These are phyloP conservation scores for Macrolepiota albuminosa DNA, from an alignment of 768 basidiomycete species.

Conservation along the genomic window DNA sequence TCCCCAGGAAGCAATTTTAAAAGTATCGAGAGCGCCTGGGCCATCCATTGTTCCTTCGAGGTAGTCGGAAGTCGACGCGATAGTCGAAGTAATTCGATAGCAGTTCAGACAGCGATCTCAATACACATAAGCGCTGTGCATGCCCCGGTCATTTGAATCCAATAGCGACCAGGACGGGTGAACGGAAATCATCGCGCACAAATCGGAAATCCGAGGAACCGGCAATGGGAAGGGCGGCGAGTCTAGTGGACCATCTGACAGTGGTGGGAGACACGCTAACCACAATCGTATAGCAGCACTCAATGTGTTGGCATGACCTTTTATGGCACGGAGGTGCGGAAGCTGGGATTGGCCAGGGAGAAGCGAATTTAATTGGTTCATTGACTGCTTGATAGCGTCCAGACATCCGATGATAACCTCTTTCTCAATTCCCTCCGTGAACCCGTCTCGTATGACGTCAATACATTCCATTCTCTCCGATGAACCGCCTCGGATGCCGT, in stretches of 20 bases:
- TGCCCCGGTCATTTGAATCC: conserved; percentile 16
- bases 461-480: conserved; percentile 47
- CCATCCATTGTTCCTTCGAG: conserved; percentile 59
- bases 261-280: conserved; percentile 53
- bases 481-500: conserved; percentile 63
- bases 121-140: conserved; percentile 26
- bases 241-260: conserved; percentile 30
- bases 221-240: conserved; percentile 62
- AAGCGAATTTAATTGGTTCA: conserved; percentile 17
- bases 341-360: conserved; percentile 12
- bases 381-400: conserved; percentile 25
- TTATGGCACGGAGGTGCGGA: conserved; percentile 25
- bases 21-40: conserved; percentile 58
- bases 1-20: conserved; percentile 65
- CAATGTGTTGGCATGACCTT: conserved; percentile 32
- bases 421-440: conserved; percentile 34
- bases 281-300: conserved; percentile 55
- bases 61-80: conserved; percentile 53
- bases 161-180: conserved; percentile 48
- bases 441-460: conserved; percentile 30
- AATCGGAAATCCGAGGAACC: conserved; percentile 46
- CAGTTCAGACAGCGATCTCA: conserved; percentile 52
- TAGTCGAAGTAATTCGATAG: conserved; percentile 51
- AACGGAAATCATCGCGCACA: conserved; percentile 44
- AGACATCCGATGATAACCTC: conserved; percentile 32